These are phyloP conservation scores for Favolaschia claudopus DNA, from an alignment of 768 basidiomycete species.

Conservation along the genomic window DNA sequence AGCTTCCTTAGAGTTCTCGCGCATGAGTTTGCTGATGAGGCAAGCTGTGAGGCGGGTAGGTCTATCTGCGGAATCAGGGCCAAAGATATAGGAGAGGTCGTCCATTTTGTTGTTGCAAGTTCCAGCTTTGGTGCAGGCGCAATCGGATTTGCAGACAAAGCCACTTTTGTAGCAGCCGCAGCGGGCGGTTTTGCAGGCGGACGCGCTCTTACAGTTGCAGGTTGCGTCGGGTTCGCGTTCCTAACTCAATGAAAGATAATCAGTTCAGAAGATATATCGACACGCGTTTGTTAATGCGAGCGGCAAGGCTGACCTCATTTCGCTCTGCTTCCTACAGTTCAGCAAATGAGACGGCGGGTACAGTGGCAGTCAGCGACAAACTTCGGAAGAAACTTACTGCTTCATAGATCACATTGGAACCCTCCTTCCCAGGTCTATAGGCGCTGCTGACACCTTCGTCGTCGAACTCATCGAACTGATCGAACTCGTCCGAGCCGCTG, in stretches of 20 bases:
- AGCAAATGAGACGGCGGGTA: not conserved
- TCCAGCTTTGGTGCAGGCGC: not conserved
- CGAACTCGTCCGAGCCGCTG: too few relatives aligned
- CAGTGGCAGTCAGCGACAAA: not conserved
- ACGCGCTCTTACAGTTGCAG: not conserved
- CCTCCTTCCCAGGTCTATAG: too few relatives aligned
- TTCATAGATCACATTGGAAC: not conserved
- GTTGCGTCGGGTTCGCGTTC: not conserved
- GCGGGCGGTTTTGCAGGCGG: not conserved
- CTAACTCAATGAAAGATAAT: not conserved
- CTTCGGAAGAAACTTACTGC: not conserved
- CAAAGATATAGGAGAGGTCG: slow-evolving; percentile 8
- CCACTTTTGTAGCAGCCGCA: slow-evolving; percentile 5
- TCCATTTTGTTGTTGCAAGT: slow-evolving; percentile 6
- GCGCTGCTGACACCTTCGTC: too few relatives aligned
- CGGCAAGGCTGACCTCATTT: not conserved
- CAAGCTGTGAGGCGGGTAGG: not conserved
- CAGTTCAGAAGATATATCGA: too few relatives aligned
- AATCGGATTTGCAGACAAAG: not conserved
- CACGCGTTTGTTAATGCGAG: too few relatives aligned
- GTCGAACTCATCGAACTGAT: too few relatives aligned
- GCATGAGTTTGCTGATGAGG: not conserved
- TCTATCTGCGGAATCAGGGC: not conserved
- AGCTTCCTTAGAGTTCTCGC: not conserved
- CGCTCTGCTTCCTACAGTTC: not conserved